Evolutionary conservation across 177 flowering plant genomes (phyloP).

Genomic region (Vitis hybrid): DNA sequence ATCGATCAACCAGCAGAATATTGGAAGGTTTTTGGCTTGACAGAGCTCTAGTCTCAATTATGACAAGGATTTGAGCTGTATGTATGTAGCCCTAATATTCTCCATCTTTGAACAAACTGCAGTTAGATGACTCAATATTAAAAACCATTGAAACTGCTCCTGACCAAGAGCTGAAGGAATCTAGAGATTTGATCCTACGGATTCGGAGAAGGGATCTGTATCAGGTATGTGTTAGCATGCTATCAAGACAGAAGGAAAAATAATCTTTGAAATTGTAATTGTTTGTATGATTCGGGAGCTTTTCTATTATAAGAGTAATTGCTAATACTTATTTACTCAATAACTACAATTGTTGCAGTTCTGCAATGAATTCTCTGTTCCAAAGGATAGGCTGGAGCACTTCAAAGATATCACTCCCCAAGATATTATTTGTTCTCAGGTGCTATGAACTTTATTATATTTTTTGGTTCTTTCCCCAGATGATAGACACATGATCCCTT

Average conservation of each 20-base stretch:
- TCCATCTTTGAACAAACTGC: slow-evolving; percentile 15
- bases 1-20: slow-evolving; percentile 60
- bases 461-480: background rate
- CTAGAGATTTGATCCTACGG: slow-evolving; percentile 69
- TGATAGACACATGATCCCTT: background rate
- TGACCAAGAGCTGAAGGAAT: slow-evolving; percentile 48
- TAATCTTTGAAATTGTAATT: background rate
- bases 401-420: slow-evolving; percentile 66
- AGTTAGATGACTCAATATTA: slow-evolving; percentile 83
- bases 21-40: slow-evolving; percentile 64
- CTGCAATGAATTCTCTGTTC: slow-evolving; percentile 84
- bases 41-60: background rate
- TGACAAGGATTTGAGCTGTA: background rate
- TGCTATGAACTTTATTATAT: slow-evolving; percentile 15
- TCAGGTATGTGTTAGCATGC: slow-evolving; percentile 42
- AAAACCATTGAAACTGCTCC: slow-evolving; percentile 65
- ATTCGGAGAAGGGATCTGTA: slow-evolving; percentile 79
- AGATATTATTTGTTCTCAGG: slow-evolving; percentile 92
- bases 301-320: background rate
- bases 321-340: background rate
- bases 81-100: background rate
- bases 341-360: slow-evolving; percentile 41
- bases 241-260: too few relatives aligned
- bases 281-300: background rate
- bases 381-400: slow-evolving; percentile 62